Evolutionary conservation across 345 rosid genomes (phyloP).

Genomic region (Trapa incisa): DNA sequence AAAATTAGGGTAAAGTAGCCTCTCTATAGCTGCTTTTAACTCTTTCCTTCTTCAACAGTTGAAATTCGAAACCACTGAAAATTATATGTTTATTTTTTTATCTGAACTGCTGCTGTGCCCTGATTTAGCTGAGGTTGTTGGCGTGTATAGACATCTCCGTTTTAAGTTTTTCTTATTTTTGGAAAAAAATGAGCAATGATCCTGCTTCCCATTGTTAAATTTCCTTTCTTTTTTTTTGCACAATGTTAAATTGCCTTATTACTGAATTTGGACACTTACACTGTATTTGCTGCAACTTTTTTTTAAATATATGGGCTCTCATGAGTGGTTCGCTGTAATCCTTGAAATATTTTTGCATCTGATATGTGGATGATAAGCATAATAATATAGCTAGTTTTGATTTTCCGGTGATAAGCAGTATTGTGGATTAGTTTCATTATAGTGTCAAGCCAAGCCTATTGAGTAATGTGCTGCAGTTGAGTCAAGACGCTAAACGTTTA

Average conservation of each 20-base stretch:
- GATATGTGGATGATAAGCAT: background rate
- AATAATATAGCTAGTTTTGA: background rate
- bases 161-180: background rate
- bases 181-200: background rate
- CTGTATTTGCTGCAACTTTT: background rate
- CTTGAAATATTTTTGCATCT: background rate
- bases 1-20: constrained; percentile 78
- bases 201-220: background rate
- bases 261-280: background rate
- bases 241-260: background rate
- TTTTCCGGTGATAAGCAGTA: background rate
- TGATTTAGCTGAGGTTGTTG: background rate
- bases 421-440: background rate
- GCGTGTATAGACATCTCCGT: no score
- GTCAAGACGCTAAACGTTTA: background rate
- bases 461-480: background rate
- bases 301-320: background rate
- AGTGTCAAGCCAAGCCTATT: background rate
- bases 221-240: background rate
- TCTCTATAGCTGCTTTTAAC: background rate
- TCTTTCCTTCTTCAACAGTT: background rate
- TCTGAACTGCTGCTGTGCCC: background rate
- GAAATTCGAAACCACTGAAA: background rate
- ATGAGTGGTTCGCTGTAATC: background rate
- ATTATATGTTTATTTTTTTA: background rate